Base-by-base conservation (phyloP, 2,329 filamentous ascomycete genomes). In the Paecilomyces dactylethromorphus region DNA sequence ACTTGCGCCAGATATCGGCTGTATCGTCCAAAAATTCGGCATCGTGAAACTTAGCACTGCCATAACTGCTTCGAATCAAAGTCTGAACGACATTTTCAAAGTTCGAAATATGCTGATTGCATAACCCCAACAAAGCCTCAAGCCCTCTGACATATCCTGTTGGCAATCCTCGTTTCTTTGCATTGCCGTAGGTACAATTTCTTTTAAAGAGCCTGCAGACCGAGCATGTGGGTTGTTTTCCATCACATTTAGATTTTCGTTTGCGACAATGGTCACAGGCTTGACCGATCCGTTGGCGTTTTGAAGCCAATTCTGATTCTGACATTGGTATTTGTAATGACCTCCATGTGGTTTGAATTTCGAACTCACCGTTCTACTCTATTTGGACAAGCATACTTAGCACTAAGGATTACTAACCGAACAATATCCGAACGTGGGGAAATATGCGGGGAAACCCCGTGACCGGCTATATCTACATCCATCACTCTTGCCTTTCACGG, bases 241-340 rank as follows among this genome's bases (percentile, higher is more conserved):
- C 87, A 67, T 90, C 87, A 70, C 87, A 91, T 66, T 87, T 88
- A 69, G 89, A 87, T 59, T 85, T 81, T 32, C 83, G 82, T 18
- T 79, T 77, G 54, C 86, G 81, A 65, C 86, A 88, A 63, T 84
- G 83, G 65, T 88, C 84, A 71, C 86, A 88, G 39, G 86, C 86
- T 62, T 84, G 64, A 50, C 84, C 86, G 8, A 65, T 45, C 39
- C 39, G 39, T 63, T 63, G 63, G 49, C 64, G 50, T 60, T 62
- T 66, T 21, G 59, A 57, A 51, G 62, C 58, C 60, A 35, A 57
- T 35, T 55, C 13, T 33, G 22, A 18, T 11, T 59, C 56, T 31
- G 54, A 12, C 35, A 22, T 29, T 29, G 50, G 49, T n/a, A 15
- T 26, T 31, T 22, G 7, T 13, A 39, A 5, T 13, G 8, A 32